Evolutionary conservation across 2,329 filamentous ascomycete genomes (phyloP), one percentile per base, ranked within the genome.

Genomic region (Stenocarpella maydis): DNA sequence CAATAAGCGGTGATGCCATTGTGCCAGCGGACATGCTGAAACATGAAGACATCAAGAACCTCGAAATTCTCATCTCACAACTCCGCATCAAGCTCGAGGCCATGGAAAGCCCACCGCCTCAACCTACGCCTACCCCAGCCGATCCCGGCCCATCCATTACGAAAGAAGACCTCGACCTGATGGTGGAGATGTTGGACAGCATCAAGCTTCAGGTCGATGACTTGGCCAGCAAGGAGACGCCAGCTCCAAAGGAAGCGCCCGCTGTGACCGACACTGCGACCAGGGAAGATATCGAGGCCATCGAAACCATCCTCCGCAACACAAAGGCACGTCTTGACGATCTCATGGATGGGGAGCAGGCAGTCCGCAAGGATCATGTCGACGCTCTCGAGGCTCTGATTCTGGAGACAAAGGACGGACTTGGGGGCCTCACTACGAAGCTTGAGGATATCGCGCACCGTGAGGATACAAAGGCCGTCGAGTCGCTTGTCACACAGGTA

Each of bases 321-420:
- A 95, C 94, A 39, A 98, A 98, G 78, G 90, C 91, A 6, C 92
- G 92, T 55, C 83, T 98, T 12, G 95, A 98, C 69, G 94, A 97
- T 70, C 79, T 89, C 24, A 87, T 97, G 61, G 88, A 95, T 63
- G 87, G 89, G 4, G 91, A 94, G 41, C 89, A 92, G 69, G 83
- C 89, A 2, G 89, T 94, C 12, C 85, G 86, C 67, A 91, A 90
- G 74, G 88, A 91, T 41, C 88, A 91, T 65, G 80, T 91, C 31
- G 88, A 91, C 72, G 83, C 86, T 1, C 84, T 95, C 3, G 92
- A 96, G 75, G 78, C 82, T 7, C 77, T 87, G 7, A 84, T 97
- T 6, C 85, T 90, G 4, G 92, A 96, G 73, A 91, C 93, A 0
- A 93, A 92, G 68, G 92, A 95, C 67, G 86, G 88, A 0, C 83